A percentile compares a stretch with the other conserved stretches of the same genome.
Evolutionary conservation across 345 rosid species (phyloP).

Genomic region (Syzygium aqueum): DNA sequence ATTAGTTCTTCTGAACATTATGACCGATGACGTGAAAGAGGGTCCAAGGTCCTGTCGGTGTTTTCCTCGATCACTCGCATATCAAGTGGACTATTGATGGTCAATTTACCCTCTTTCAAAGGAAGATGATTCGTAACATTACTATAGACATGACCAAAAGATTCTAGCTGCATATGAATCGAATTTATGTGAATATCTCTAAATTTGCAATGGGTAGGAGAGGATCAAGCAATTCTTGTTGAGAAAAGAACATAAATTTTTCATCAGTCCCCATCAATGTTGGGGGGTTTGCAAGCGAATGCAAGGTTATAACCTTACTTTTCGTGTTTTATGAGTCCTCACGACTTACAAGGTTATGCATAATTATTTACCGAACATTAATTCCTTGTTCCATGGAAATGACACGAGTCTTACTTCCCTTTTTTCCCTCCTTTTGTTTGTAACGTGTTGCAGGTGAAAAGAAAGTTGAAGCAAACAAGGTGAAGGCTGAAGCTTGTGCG

Average conservation of each 20-base stretch:
- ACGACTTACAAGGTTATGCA: neutral
- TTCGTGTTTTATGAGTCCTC: neutral
- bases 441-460: neutral
- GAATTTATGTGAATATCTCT: too few species aligned
- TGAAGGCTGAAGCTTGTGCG: neutral
- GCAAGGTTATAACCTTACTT: neutral
- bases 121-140: too few species aligned
- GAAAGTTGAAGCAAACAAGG: neutral
- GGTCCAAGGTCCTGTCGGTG: too few species aligned
- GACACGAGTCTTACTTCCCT: neutral
- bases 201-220: too few species aligned
- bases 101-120: too few species aligned
- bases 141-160: too few species aligned
- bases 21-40: too few species aligned
- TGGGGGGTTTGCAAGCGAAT: neutral
- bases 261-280: neutral
- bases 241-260: neutral
- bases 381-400: neutral
- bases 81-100: too few species aligned
- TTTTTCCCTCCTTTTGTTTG: neutral
- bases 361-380: neutral
- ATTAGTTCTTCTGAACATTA: too few species aligned
- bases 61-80: too few species aligned
- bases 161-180: too few species aligned
- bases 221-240: too few species aligned